Base-by-base conservation (phyloP, 805 yeast genomes). In the Candida glaebosa region DNA sequence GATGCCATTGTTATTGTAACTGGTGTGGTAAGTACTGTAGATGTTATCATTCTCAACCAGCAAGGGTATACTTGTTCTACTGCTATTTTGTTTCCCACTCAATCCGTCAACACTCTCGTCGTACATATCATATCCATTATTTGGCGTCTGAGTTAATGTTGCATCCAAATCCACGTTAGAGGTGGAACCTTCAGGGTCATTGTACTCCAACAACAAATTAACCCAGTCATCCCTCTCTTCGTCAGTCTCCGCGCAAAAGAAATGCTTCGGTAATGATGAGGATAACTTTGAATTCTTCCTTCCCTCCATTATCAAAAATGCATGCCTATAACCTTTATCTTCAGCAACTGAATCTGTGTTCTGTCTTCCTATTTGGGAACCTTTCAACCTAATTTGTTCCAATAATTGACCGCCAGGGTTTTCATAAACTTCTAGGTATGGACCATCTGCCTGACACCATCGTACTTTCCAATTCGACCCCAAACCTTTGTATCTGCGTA, bases 191-290 rank as follows among this genome's bases (percentile, higher is more conserved):
- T 18, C 39, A 14, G 35, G 19, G 18, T 63, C 66, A 19, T 58
- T 57, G 37, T 54, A 58, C 38, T 67, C 70, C 9, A 70, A 58
- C 52, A 70, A 57, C 1, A 58, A 49, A 17, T 75, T 71, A 6
- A 85, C 76, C 93, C 95, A 86, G 7, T 65, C 65, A 52, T 84
- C 90, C 42, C 91, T 73, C 54, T 88, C 96, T 19, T 70, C 74
- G 34, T 84, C 84, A 6, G 84, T 79, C 57, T 89, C 95, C 2
- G 93, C 84, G 60, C 95, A 87, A 40, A 88, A 75, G 38, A 78
- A 73, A 52, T 83, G 87, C 48, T 73, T 80, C 1, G 77, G 75
- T 20, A 48, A 65, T 41, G 70, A 50, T 42, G 54, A 41, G 31
- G 67, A 48, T 42, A 64, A 43, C 50, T 65, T 53, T 38, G 53